Evolutionary conservation across 345 rosid species (phyloP), one percentile per base, ranked within the genome.

Genomic region (Gynandropsis gynandra): DNA sequence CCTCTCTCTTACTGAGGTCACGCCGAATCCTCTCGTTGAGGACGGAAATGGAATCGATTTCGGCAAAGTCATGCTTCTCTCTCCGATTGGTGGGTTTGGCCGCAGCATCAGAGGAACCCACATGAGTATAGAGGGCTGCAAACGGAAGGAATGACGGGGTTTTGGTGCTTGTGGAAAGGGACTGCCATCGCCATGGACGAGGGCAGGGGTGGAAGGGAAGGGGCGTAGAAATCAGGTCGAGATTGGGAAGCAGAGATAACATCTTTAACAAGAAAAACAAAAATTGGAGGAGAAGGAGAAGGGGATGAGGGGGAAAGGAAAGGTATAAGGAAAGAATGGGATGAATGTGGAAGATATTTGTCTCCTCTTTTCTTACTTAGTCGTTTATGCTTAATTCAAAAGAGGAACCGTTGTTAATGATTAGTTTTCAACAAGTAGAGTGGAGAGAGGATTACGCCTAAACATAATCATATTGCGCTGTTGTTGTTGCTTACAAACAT

Each of bases 1-100:
- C 54, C 47, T 80, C 83, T 49, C 84, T 78, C 58, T 77, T 79
- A 44, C 80, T 50, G 21, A 62, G 75, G 54, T 87, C 85, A 14
- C 92, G 81, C 41, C 79, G 81, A 61, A 90, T 79, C 43, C 89
- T 73, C 67, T 82, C 87, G 61, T 90, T 84, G 53, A 90, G 83
- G 63, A 74, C 29, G 12, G 96, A 71, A 46, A 90, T 84, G 52
- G 83, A 41, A 53, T 86, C 95, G 34, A 45, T 50, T 35, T 74
- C 85, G 9, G 42, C 24, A 32, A 72, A 75, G 10, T 51, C 49
- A n/a, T 21, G 65, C 63, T 70, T 85, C 35, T 72, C 79, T 51
- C 69, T 63, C 48, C 70, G 61, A 19, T 59, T 72, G 47, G 76
- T 40, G 12, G 69, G 54, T 37, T 57, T 64, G 6, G 66, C 56